Evolutionary conservation across 805 yeast genomes (phyloP).

Genomic region (Maudiozyma serrabonitensis): DNA sequence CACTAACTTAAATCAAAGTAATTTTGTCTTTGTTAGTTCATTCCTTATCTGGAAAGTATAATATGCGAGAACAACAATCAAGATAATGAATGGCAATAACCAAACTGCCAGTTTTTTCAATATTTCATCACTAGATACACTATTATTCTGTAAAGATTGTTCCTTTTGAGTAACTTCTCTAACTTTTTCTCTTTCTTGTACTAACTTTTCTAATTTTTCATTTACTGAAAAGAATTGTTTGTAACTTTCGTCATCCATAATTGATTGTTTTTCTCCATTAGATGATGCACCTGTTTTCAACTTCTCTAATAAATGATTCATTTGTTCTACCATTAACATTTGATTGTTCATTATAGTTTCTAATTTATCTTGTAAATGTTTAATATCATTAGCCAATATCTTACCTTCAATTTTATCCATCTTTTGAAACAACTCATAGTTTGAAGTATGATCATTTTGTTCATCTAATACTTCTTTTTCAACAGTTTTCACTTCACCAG

Average conservation of each 20-base stretch:
- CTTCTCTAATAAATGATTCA: constrained; percentile 12
- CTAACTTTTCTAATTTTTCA: constrained; percentile 25
- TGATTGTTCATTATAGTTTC: constrained; percentile 18
- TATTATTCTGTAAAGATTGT: constrained; percentile 3
- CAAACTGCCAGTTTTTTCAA: constrained; percentile 25
- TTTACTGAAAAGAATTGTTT: constrained; percentile 25
- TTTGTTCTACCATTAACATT: constrained; percentile 13
- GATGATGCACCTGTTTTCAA: constrained; percentile 1
- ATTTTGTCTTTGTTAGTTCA: constrained; percentile 29
- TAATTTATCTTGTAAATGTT: constrained; percentile 18
- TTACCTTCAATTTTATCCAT: constrained; percentile 29
- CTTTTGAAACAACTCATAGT: constrained; percentile 23
- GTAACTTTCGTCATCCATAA: constrained; percentile 8
- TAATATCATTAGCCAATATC: constrained; percentile 29
- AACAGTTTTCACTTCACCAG: constrained; percentile 27
- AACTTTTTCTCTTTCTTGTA: constrained; percentile 22
- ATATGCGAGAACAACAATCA: constrained; percentile 29
- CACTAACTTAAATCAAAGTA: constrained; percentile 12
- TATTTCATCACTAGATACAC: constrained; percentile 28
- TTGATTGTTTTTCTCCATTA: constrained; percentile 1
- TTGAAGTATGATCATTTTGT: constrained; percentile 15
- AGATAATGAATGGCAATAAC: constrained; percentile 24
- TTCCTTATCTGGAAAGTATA: constrained; percentile 30
- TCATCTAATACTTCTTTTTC: constrained; percentile 23
- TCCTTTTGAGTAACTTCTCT: constrained; percentile 15